Evolutionary conservation across 2,329 filamentous ascomycete genomes (phyloP), one percentile per base, ranked within the genome.

Genomic region (Sporothrix pallida): DNA sequence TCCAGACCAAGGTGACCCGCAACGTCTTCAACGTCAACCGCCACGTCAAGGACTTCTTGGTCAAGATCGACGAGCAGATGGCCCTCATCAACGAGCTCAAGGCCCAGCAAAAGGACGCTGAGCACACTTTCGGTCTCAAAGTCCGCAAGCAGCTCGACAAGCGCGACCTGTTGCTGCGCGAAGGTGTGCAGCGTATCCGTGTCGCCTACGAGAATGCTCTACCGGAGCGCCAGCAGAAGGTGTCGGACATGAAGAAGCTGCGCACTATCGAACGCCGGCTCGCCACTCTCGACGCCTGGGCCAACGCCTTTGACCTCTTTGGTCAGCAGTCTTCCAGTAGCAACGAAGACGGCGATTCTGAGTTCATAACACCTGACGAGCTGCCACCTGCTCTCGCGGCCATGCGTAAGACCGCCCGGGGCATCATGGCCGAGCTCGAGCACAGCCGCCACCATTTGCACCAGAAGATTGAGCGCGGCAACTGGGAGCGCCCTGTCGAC

Each of bases 11-110:
- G 87, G 94, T 98, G 73, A 98, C 96, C n/a, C 91, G 95, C 79
- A 99, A 99, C 80, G 95, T 98, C 31, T 99, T 97, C 85, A 99
- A 99, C 81, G 96, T 99, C 76, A 98, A 99, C 81, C 92, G 96
- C 75, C 96, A 99, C 83, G 96, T 99, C 79, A 99, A 99, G 85
- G 96, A 99, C 83, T 99, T 97, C 83, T 84, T 99, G 81, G 96
- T 98, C 85, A 98, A 98, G 87, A 99, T 99, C 79, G 95, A 99
- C 80, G 96, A 99, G 83, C 95, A 99, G 81, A 95, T 97, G 87
- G 92, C 91, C n/a, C 83, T 98, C 79, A 99, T 99, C 82, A 97
- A 97, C 78, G 95, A 98, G 81, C 88, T 99, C 72, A 94, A 96
- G 83, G 92, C 92, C 37, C 93, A 98, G 81, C 94, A 97, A 80